Base-by-base conservation (phyloP, 2,329 filamentous ascomycete genomes). In the Emericellopsis cladophorae region DNA sequence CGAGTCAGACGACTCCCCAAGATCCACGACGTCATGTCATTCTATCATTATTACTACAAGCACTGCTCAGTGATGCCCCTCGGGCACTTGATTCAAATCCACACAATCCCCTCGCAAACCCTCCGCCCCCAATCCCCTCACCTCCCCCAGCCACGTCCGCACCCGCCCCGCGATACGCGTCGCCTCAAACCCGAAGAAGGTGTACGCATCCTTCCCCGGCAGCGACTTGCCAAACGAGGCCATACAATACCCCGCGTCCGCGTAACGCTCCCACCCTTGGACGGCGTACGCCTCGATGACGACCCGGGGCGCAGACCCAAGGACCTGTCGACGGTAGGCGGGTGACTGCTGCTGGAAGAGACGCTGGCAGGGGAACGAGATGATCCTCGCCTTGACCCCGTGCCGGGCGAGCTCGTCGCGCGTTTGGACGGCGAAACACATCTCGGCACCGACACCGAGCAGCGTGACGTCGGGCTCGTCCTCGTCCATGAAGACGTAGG, bases 251-350 rank as follows among this genome's bases (percentile, higher is more conserved):
- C 67, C 71, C 1, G 73, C 74, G 51, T 76, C 68, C 0, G 73
- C 74, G 48, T 77, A 79, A 16, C 74, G 54, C 56, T 78, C 75
- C 74, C 74, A 79, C 1, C 73, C 72, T 44, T 71, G 70, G 2
- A 66, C 61, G 2, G 68, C 64, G 50, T 75, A 79, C 1, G 74
- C 70, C 54, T 81, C 77, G 35, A 81, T 72, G 5, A 78, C 70
- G 14, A 81, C 69, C 1, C 63, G 56, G 0, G 71, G 69, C 2
- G 65, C 58, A 35, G 62, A 58, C 23, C 31, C 15, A 36, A 78
- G 56, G 1, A 68, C 64, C 2, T 63, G 48, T 1, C 66, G 60
- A 46, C 64, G 59, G 44, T 73, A 74, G 43, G 62, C 61, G 4
- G 57, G 45, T 1, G 61, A 42, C 46, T 73, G 65, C 7, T 47